Evolutionary conservation across 345 rosid genomes (phyloP).

Genomic region (Brassica rapa): DNA sequence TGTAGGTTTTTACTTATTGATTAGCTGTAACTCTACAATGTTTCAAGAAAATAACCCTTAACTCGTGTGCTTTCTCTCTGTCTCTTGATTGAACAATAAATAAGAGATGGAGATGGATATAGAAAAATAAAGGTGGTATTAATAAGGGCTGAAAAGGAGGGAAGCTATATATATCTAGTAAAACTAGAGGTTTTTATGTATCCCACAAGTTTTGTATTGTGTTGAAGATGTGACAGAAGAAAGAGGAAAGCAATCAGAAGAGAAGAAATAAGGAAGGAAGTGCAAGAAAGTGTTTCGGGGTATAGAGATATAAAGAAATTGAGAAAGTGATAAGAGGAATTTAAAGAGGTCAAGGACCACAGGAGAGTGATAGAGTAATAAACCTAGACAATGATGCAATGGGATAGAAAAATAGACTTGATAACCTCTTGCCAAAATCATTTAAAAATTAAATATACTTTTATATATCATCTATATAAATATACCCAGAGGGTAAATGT

Average conservation of each 20-base stretch:
- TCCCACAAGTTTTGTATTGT: neutral
- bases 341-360: slow-evolving; percentile 77
- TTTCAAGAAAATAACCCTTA: slow-evolving; percentile 4
- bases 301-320: slow-evolving; percentile 44
- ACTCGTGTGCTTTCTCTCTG: neutral
- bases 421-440: slow-evolving; percentile 5
- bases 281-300: slow-evolving; percentile 24
- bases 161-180: neutral
- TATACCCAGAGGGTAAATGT: neutral
- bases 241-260: neutral
- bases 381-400: slow-evolving; percentile 38
- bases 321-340: slow-evolving; percentile 56
- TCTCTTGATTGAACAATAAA: neutral
- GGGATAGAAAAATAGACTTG: slow-evolving; percentile 16
- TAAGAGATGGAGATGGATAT: neutral
- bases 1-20: neutral
- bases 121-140: neutral
- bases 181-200: neutral
- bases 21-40: slow-evolving; percentile 20
- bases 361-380: slow-evolving; percentile 14
- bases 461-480: neutral
- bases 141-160: neutral
- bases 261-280: slow-evolving; percentile 5
- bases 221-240: neutral
- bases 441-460: neutral